A percentile compares a stretch with the other conserved stretches of the same genome.
These are phyloP conservation scores for Pseudogymnoascus sp. DNA, from an alignment of 2,329 filamentous ascomycete genomes.

Conservation along the genomic window DNA sequence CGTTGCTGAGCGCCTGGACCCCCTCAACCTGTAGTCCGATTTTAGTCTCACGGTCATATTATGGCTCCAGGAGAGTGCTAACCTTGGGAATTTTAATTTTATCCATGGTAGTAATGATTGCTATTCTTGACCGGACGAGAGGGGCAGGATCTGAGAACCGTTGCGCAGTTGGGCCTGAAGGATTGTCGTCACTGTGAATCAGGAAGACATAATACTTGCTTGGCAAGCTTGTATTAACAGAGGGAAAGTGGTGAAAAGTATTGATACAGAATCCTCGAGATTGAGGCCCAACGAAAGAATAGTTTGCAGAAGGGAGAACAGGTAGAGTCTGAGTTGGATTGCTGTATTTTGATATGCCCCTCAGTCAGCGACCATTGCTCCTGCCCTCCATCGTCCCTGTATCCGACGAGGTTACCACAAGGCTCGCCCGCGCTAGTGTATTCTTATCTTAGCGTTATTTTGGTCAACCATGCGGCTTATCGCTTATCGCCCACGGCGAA, in stretches of 20 bases:
- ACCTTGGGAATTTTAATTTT: conserved; percentile 41
- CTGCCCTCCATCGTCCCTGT: conserved; percentile 1
- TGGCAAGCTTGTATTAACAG: conserved; percentile 4
- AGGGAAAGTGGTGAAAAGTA: background rate
- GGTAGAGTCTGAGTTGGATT: background rate
- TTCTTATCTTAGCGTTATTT: conserved; percentile 3
- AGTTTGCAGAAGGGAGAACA: background rate
- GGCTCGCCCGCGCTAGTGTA: conserved; percentile 8
- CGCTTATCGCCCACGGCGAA: conserved; percentile 6
- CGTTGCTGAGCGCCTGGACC: conserved; percentile 52
- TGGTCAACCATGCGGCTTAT: background rate
- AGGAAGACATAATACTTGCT: conserved; percentile 1
- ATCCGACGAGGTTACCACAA: background rate
- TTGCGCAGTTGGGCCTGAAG: background rate
- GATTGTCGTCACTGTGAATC: background rate
- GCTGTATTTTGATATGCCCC: conserved; percentile 5
- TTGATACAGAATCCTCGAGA: background rate
- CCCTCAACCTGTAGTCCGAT: conserved; percentile 43
- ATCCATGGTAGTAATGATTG: conserved; percentile 29
- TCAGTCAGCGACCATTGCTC: conserved; percentile 2
- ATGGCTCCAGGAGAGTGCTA: conserved; percentile 11
- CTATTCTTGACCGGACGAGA: background rate
- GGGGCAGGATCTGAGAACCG: background rate
- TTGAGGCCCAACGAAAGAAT: background rate
- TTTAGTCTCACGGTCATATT: conserved; percentile 14